phyloP scores from a whole-genome alignment of 108 stramenopile genomes.

The Epipyxis sp. region DNA sequence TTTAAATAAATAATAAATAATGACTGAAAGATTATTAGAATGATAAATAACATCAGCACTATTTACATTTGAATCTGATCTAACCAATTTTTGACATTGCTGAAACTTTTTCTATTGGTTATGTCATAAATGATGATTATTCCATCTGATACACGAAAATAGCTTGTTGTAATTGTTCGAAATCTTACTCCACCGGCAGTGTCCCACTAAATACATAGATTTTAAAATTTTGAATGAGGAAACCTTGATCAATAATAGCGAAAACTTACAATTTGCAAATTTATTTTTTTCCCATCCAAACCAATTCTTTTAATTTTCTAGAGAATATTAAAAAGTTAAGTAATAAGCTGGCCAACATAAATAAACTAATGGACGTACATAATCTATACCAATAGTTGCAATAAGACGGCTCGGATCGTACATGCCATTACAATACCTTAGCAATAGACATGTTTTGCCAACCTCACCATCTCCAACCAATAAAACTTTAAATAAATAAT shows the following conservation, averaged over 20 bases:
- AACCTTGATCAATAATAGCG: slow-evolving; percentile 17
- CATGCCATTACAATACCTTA: slow-evolving; percentile 96
- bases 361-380: no score
- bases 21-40: not conserved
- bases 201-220: slow-evolving; percentile 56
- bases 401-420: slow-evolving; percentile 71
- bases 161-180: slow-evolving; percentile 82
- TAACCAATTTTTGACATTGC: slow-evolving; percentile 83
- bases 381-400: slow-evolving; percentile 63
- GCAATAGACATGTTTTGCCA: slow-evolving; percentile 88
- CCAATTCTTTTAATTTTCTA: slow-evolving; percentile 62
- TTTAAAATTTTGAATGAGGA: not conserved
- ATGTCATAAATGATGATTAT: slow-evolving; percentile 56
- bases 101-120: slow-evolving; percentile 50
- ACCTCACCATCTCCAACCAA: no score
- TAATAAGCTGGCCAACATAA: no score
- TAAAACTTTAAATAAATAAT: no score
- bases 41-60: not conserved
- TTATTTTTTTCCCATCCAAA: slow-evolving; percentile 59
- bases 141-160: slow-evolving; percentile 81
- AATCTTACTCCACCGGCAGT: slow-evolving; percentile 67
- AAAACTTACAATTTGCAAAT: slow-evolving; percentile 41
- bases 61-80: slow-evolving; percentile 72
- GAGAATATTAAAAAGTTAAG: no score
- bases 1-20: slow-evolving; percentile 27